Base-by-base conservation (phyloP, 2,329 filamentous ascomycete genomes). In the Exutisphaerella laricina region DNA sequence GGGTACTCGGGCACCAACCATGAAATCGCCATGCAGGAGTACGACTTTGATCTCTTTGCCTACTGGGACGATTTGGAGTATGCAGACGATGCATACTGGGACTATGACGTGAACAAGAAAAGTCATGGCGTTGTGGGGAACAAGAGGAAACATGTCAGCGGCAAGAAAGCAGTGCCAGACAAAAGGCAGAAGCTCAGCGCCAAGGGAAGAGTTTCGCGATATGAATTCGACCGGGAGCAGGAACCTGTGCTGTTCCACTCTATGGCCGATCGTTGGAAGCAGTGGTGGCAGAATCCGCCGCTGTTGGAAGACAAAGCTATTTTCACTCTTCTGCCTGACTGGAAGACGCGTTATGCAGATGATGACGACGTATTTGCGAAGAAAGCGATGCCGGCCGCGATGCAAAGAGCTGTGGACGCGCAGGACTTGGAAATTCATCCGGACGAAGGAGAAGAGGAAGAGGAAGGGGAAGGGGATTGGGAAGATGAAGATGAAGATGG, bases 11-110 rank as follows among this genome's bases (percentile, higher is more conserved):
- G 58, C 46, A 55, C 58, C 20, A 58, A 62, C 39, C 44, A 57
- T 34, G 60, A 64, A 22, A 51, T 60, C 18, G 56, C 44, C 13
- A 43, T 50, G 18, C 54, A 59, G 33, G 47, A 35, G n/a, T 58
- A 60, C 30, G 67, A 72, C n/a, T 72, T 66, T 59, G 70, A 73
- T 48, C 57, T 65, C 32, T 73, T 66, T 53, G 67, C 67, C 14
- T 74, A 72, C 55, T 72, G 62, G 60, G 66, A 67, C 43, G 71
- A 73, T 44, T 56, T 72, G 31, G 70, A 73, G 42, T 72, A 72
- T 48, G 69, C 61, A 9, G 68, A 66, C 12, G 69, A 71, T 49
- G 63, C 66, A 30, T 71, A 71, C 37, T 68, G 70, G 51, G 68
- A 71, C 36, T 47, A 53, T 29, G 44, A 56, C 7, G 28, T 39